Evolutionary conservation across 202 grass and related monocot genomes (phyloP).

Genomic region (Musa balbisiana): DNA sequence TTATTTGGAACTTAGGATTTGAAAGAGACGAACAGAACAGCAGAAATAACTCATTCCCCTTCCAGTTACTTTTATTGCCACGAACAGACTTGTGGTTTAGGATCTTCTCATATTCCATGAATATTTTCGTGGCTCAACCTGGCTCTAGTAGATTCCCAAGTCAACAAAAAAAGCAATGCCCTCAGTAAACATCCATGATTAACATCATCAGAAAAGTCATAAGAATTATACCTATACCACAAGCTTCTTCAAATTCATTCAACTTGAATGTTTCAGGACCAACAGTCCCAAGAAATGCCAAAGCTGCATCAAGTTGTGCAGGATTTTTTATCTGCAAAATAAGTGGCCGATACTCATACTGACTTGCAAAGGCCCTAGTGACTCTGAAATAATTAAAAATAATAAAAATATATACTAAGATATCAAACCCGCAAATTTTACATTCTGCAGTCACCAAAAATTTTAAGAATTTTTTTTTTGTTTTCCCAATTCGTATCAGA

Average conservation of each 20-base stretch:
- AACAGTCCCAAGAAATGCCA: constrained; percentile 52
- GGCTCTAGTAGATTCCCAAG: not conserved
- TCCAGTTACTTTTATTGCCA: not conserved
- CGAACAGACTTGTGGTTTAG: not conserved
- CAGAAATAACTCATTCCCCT: not conserved
- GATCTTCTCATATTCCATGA: not conserved
- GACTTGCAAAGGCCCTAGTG: not conserved
- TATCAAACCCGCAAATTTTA: not conserved
- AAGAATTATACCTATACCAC: constrained; percentile 65
- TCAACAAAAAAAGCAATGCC: not conserved
- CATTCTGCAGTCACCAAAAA: not conserved
- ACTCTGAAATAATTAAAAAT: not conserved
- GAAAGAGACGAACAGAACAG: not conserved
- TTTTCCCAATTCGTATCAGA: not conserved
- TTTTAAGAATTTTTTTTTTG: not conserved
- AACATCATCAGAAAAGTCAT: not conserved
- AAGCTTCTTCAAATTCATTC: constrained; percentile 54
- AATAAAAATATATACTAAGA: not conserved
- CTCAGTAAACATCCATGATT: not conserved
- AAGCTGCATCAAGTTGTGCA: constrained; percentile 70
- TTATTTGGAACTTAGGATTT: no score
- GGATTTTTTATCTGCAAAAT: constrained; percentile 76
- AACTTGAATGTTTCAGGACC: constrained; percentile 60
- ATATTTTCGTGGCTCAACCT: not conserved
- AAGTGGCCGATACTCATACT: not conserved